phyloP scores from a whole-genome alignment of 371 early-diverging fungal species.

The Actinomortierella ambigua region DNA sequence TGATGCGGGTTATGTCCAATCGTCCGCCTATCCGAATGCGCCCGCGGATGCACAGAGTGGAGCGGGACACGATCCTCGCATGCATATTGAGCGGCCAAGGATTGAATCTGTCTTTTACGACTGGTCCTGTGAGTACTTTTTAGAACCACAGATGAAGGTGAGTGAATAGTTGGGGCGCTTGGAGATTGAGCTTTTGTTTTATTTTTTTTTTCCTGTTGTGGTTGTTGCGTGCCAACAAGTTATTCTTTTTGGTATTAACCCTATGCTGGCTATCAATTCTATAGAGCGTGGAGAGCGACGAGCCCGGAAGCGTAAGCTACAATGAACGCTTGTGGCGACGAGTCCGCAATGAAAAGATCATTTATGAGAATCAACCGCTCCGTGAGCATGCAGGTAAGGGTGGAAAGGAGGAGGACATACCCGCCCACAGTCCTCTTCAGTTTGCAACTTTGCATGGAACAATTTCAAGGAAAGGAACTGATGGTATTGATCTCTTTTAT shows the following conservation, averaged over 20 bases:
- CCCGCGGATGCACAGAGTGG: conserved; percentile 13
- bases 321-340: conserved; percentile 82
- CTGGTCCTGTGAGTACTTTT: conserved; percentile 88
- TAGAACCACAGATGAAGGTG: conserved; percentile 89
- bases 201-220: background rate
- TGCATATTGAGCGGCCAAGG: conserved; percentile 41
- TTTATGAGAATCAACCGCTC: conserved; percentile 61
- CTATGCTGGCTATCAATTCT: background rate
- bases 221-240: background rate
- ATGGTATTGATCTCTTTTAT: background rate
- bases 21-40: conserved; percentile 3
- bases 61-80: conserved; percentile 8
- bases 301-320: conserved; percentile 81
- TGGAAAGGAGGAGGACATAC: too few relatives aligned
- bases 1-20: conserved; percentile 26
- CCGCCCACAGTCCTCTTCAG: too few relatives aligned
- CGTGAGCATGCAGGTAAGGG: conserved; percentile 50
- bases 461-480: too few relatives aligned
- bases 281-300: conserved; percentile 80
- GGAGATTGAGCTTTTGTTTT: too few relatives aligned
- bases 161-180: background rate
- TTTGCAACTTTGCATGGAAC: too few relatives aligned
- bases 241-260: background rate
- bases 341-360: conserved; percentile 70
- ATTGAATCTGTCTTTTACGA: conserved; percentile 75